Evolutionary conservation across 169 alveolate species (phyloP).

Genomic region (Babesia sp.): DNA sequence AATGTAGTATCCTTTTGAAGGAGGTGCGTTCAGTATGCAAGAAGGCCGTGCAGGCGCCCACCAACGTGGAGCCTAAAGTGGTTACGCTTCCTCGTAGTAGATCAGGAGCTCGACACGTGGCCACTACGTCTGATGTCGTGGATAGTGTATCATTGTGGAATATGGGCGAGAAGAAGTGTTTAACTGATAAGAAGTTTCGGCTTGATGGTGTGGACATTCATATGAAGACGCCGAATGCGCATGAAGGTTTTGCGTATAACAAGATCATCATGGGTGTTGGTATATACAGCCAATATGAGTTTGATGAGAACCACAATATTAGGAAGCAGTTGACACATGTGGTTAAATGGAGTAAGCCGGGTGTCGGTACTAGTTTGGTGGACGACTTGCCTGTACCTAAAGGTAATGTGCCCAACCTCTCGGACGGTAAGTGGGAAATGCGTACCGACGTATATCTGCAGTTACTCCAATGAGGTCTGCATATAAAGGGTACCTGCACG

Average conservation of each 20-base stretch:
- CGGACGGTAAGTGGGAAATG: slow-evolving; percentile 14
- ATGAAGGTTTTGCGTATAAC: slow-evolving; percentile 44
- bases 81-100: slow-evolving; percentile 20
- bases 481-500: background rate
- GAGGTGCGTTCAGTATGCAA: slow-evolving; percentile 6
- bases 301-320: slow-evolving; percentile 47
- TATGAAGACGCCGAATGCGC: slow-evolving; percentile 56
- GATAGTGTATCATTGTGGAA: background rate
- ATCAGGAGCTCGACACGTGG: slow-evolving; percentile 1
- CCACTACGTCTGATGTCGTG: background rate
- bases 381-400: too few species aligned
- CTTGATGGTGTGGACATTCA: slow-evolving; percentile 25
- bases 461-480: background rate
- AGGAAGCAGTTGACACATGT: slow-evolving; percentile 35
- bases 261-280: slow-evolving; percentile 57
- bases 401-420: background rate
- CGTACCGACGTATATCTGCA: too few species aligned
- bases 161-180: background rate
- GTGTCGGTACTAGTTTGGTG: background rate
- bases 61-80: background rate
- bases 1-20: slow-evolving; percentile 8
- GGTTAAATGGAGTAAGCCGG: slow-evolving; percentile 21
- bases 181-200: slow-evolving; percentile 20
- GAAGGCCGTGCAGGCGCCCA: background rate
- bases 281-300: slow-evolving; percentile 64